These are phyloP conservation scores for Suhomyces pyralidae DNA, from an alignment of 805 yeast genomes.

Conservation along the genomic window DNA sequence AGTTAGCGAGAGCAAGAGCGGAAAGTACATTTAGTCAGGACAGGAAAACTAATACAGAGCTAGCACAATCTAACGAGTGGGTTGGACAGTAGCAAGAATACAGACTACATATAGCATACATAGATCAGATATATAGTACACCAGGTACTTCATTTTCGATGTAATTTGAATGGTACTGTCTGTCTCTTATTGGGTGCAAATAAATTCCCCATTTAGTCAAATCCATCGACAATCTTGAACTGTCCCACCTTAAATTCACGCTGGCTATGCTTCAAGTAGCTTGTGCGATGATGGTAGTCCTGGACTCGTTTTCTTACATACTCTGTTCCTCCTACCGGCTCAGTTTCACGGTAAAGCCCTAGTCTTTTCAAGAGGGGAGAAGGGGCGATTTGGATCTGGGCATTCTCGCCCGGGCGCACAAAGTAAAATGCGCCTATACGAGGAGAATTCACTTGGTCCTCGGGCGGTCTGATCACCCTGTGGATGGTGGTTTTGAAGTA, in stretches of 20 bases:
- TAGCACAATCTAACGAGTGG: neutral
- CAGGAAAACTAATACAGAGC: neutral
- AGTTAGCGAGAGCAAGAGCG: neutral
- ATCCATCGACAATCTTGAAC: conserved; percentile 28
- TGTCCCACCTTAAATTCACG: conserved; percentile 27
- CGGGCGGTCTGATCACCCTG: conserved; percentile 34
- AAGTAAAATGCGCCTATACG: conserved; percentile 36
- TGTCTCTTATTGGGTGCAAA: neutral
- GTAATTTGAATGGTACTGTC: no score
- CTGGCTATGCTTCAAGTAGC: conserved; percentile 21
- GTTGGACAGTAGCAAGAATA: no score
- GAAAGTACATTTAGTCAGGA: neutral
- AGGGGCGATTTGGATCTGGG: conserved; percentile 26
- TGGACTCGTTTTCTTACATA: conserved; percentile 28
- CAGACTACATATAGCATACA: no score
- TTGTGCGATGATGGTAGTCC: conserved; percentile 23
- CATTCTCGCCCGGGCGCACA: conserved; percentile 31
- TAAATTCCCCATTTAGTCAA: conserved; percentile 9
- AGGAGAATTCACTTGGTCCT: conserved; percentile 27
- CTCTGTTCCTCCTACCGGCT: conserved; percentile 26
- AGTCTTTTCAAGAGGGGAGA: conserved; percentile 29
- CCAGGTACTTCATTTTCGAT: no score
- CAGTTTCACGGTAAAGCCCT: conserved; percentile 24
- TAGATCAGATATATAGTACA: no score
- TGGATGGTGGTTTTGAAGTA: conserved; percentile 34